These are phyloP conservation scores for Mycocentrospora acerina DNA, from an alignment of 2,329 filamentous ascomycete species.

Conservation along the genomic window DNA sequence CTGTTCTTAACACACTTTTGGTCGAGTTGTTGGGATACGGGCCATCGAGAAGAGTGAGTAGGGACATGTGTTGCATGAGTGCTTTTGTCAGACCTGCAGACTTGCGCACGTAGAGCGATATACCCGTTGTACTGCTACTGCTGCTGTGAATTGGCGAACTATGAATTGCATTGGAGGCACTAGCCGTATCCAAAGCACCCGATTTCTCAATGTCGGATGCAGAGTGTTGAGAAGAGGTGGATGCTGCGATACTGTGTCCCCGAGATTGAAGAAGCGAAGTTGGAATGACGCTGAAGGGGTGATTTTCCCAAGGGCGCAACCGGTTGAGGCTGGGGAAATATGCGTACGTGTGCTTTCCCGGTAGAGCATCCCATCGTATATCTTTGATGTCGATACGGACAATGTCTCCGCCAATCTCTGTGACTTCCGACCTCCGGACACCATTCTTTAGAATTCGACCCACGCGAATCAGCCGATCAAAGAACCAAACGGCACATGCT, in stretches of 20 bases:
- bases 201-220: conserved; percentile 1
- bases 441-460: conserved; percentile 44
- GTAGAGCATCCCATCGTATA: conserved; percentile 37
- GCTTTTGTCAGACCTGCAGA: conserved; percentile 40
- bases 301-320: conserved; percentile 52
- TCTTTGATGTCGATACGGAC: conserved; percentile 48
- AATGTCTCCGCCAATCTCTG: conserved; percentile 26
- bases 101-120: conserved; percentile 44
- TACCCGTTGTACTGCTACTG: conserved; percentile 12
- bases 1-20: conserved; percentile 13
- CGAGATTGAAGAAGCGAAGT: conserved; percentile 24
- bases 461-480: conserved; percentile 49
- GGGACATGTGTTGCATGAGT: conserved; percentile 19
- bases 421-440: conserved; percentile 41
- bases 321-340: conserved; percentile 52
- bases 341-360: conserved; percentile 43
- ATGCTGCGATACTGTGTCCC: conserved; percentile 8
- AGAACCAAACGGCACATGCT: conserved; percentile 48
- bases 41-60: conserved; percentile 47
- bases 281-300: conserved; percentile 52
- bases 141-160: too few species aligned
- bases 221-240: conserved; percentile 1
- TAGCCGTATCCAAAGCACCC: background rate
- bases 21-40: conserved; percentile 44
- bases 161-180: too few species aligned